These are phyloP conservation scores for Artemisia argyi DNA, from an alignment of 129 eudicot species.

Conservation along the genomic window DNA sequence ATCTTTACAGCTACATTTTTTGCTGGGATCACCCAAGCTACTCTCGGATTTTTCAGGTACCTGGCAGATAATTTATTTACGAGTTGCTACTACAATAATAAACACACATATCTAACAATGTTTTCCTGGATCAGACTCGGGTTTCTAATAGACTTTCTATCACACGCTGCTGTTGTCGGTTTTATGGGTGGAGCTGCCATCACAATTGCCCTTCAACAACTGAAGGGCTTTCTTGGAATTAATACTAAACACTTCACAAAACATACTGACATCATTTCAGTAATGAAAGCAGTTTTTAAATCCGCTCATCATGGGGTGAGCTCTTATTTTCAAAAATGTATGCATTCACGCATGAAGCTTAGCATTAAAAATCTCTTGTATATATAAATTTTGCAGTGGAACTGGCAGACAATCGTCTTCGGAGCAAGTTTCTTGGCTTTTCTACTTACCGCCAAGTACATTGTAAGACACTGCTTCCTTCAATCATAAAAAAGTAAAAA, in stretches of 20 bases:
- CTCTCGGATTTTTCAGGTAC: constrained; percentile 82
- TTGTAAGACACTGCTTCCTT: constrained; percentile 44
- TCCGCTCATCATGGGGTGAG: constrained; percentile 71
- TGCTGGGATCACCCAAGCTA: constrained; percentile 87
- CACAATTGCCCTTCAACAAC: constrained; percentile 87
- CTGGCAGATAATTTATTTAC: not conserved
- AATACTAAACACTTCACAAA: constrained; percentile 53
- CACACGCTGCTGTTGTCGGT: constrained; percentile 88
- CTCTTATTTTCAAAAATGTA: not conserved
- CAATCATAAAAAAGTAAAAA: not conserved
- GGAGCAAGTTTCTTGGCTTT: constrained; percentile 68
- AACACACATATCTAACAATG: constrained; percentile 2
- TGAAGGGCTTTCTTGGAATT: constrained; percentile 83
- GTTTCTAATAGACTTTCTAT: constrained; percentile 67
- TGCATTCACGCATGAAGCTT: not conserved
- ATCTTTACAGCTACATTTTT: constrained; percentile 89
- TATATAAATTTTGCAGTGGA: constrained; percentile 59
- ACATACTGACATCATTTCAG: constrained; percentile 66
- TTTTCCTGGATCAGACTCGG: constrained; percentile 55
- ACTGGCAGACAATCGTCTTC: constrained; percentile 81
- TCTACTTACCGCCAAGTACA: constrained; percentile 64
- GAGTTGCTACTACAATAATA: too few species aligned
- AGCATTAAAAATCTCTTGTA: not conserved
- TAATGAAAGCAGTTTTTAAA: constrained; percentile 56
- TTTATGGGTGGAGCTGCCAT: constrained; percentile 92